Evolutionary conservation across 2,329 filamentous ascomycete species (phyloP), one percentile per base, ranked within the genome.

Genomic region (Spiromastix sp.): DNA sequence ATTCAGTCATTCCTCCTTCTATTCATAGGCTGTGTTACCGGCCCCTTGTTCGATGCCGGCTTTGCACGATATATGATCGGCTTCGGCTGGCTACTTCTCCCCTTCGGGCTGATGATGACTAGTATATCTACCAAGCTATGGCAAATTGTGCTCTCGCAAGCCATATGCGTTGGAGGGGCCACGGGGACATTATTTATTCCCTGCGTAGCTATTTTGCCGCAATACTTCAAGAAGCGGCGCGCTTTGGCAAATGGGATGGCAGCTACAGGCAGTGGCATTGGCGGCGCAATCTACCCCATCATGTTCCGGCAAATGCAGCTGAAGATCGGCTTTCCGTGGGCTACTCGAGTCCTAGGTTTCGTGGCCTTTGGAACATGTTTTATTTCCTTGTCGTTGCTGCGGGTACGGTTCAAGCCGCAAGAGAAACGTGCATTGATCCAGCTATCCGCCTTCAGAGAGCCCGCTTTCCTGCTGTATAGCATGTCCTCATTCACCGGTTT

Each of bases 181-280:
- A 71, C 71, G 37, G 78, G 78, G 4, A 74, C 67, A 41, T 55
- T 82, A 4, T 83, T 80, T 55, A 71, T 77, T 31, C 74, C 80
- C 0, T 65, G 70, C 27, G 66, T 84, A 20, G 72, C 79, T 2
- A 70, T 80, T 3, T 59, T 83, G 2, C 72, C 77, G 3, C 78
- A 79, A 8, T 84, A 83, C 48, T 82, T 82, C 49, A 62, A 63
- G 29, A 63, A 61, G 31, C 68, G 63, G 42, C 64, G 72, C 38
- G 67, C 68, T 1, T 56, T 82, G 15, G 76, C 73, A 4, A 68
- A 79, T 30, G 74, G 75, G 2, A 48, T 81, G 4, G 70, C 73
- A 2, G 73, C 75, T 2, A 70, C 67, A 4, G 77, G 78, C 2
- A 73, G 68, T 20, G 70, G 68, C 3, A 32, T 44, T 13, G 72